Percentiles rank a stretch among this genome's conserved stretches.
Conservation (phyloP, 345 rosid genomes). For the Ricinus communis region DNA sequence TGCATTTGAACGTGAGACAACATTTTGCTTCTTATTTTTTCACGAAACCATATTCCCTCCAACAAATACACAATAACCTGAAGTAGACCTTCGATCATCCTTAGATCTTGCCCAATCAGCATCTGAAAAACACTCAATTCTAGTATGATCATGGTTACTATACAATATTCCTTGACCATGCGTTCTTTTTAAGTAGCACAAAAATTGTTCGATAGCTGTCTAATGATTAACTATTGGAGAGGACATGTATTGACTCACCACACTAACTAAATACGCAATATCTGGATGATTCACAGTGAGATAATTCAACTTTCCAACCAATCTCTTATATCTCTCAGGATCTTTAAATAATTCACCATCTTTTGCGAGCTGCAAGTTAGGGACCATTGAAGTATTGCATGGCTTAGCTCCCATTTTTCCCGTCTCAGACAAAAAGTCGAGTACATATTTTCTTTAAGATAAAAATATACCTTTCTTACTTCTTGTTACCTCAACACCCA, state of each 20-base stretch:
- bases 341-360: too few relatives aligned
- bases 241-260: background rate
- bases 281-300: background rate
- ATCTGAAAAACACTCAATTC: background rate
- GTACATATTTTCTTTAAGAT: background rate
- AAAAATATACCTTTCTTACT: background rate
- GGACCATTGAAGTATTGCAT: background rate
- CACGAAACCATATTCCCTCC: background rate
- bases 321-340: background rate
- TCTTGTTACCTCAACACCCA: background rate
- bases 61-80: background rate
- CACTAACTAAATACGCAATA: background rate
- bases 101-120: background rate
- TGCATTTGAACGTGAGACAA: background rate
- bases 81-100: background rate
- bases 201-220: background rate
- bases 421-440: background rate
- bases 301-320: background rate
- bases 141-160: background rate
- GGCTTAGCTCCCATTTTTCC: background rate
- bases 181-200: background rate
- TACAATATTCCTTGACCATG: background rate
- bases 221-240: background rate
- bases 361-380: too few relatives aligned
- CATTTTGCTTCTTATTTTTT: too few relatives aligned